Evolutionary conservation across 352 stramenopile species (phyloP), one percentile per base, ranked within the genome.

Genomic region (Phytophthora quininea): DNA sequence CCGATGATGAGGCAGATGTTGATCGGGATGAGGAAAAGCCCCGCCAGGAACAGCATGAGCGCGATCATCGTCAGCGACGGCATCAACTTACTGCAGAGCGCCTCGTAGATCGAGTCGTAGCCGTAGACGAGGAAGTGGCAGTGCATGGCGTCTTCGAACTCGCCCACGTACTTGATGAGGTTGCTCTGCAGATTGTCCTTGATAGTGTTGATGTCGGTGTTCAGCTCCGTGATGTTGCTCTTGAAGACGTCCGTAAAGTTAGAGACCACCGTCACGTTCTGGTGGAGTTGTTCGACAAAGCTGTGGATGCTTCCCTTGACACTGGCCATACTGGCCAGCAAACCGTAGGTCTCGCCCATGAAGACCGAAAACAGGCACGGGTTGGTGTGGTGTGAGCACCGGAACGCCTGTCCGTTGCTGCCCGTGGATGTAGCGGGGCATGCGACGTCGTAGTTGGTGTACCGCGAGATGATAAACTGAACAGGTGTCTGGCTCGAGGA

Each of bases 31-130:
- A 90, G 71, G 63, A 90, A 90, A 29, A 92, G 50, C 8, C 77
- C 84, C 19, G 74, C 75, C 48, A 92, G 69, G 58, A 90, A 90
- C 19, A 92, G 58, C 79, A 89, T 86, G 68, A 92, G 76, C 38
- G 84, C 81, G 64, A 92, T 88, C 84, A 92, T 90, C 2, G 79
- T 88, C 55, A 92, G 77, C 30, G 81, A 65, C 45, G 84, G 81
- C 71, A 89, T 84, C 46, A 92, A 66, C n/a, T 89, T 65, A 14
- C 70, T 71, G 27, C 84, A 92, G 0, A 92, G 66, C 51, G 77
- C 60, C 9, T 79, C 37, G 67, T 83, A 89, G 52, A 92, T 79
- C 1, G 60, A 38, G 67, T 67, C 71, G 60, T 70, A 92, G n/a
- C 77, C 72, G 38, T 76, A 61, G 1, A 64, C 72, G 27, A 89